These are phyloP conservation scores for Hemileccinum rubropunctum DNA, from an alignment of 768 basidiomycete species.

Conservation along the genomic window DNA sequence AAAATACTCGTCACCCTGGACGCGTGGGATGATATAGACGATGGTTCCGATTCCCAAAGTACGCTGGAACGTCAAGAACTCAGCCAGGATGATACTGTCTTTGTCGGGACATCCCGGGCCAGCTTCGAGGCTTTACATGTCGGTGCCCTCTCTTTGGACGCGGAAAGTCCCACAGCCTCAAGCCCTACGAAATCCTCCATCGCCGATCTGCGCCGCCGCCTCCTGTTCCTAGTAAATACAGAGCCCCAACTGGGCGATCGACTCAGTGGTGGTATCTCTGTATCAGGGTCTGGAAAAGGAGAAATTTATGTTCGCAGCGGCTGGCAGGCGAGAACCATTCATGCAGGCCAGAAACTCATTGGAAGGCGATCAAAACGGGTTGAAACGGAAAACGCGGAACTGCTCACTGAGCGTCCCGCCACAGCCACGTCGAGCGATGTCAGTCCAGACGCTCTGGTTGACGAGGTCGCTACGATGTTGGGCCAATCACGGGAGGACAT, in stretches of 20 bases:
- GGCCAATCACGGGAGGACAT: slow-evolving; percentile 61
- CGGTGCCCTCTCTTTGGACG: slow-evolving; percentile 9
- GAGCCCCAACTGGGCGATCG: slow-evolving; percentile 67
- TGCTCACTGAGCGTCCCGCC: slow-evolving; percentile 23
- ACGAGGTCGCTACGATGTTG: slow-evolving; percentile 61
- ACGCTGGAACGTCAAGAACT: slow-evolving; percentile 32
- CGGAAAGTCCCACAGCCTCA: slow-evolving; percentile 10
- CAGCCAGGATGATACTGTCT: slow-evolving; percentile 20
- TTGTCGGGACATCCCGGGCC: slow-evolving; percentile 13
- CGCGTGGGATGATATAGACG: slow-evolving; percentile 57
- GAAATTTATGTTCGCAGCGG: slow-evolving; percentile 76
- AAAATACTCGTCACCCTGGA: slow-evolving; percentile 66
- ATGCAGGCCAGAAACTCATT: slow-evolving; percentile 41
- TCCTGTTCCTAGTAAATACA: slow-evolving; percentile 57
- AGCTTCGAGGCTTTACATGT: slow-evolving; percentile 10
- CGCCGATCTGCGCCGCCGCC: slow-evolving; percentile 53
- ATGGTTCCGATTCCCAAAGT: slow-evolving; percentile 44
- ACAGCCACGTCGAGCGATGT: slow-evolving; percentile 30
- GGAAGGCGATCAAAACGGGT: slow-evolving; percentile 28
- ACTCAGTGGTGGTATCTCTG: slow-evolving; percentile 69
- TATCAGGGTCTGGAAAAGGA: slow-evolving; percentile 75
- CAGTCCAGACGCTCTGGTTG: slow-evolving; percentile 53
- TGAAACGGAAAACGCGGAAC: slow-evolving; percentile 28
- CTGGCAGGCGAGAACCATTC: slow-evolving; percentile 72
- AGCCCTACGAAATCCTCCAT: slow-evolving; percentile 36